Percentiles rank a stretch among this genome's conserved stretches.
Conservation (phyloP, 1,284 basidiomycete genomes). For the Naganishia sp. region DNA sequence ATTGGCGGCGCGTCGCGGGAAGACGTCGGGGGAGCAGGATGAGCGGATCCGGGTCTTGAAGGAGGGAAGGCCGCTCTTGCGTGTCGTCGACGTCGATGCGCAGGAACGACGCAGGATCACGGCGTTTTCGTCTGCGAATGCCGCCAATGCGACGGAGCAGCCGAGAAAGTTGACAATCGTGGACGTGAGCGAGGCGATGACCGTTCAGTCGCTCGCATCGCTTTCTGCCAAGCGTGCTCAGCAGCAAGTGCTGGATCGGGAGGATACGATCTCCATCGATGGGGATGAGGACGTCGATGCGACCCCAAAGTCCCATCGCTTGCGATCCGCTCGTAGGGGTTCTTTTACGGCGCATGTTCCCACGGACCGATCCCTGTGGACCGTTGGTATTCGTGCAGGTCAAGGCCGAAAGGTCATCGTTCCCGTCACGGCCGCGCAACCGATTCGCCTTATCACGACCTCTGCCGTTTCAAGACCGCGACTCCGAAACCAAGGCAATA, state of each 20-base stretch:
- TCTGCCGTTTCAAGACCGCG: background rate
- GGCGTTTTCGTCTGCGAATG: background rate
- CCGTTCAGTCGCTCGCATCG: slow-evolving; percentile 15
- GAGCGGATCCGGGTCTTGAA: slow-evolving; percentile 7
- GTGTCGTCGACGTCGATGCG: slow-evolving; percentile 27
- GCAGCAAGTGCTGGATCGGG: background rate
- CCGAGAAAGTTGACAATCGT: slow-evolving; percentile 8
- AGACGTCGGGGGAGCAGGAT: background rate
- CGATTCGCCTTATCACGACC: slow-evolving; percentile 8
- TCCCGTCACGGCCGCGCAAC: background rate
- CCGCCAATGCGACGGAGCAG: background rate
- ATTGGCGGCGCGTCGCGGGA: slow-evolving; percentile 2
- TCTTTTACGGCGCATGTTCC: background rate
- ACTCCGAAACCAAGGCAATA: background rate
- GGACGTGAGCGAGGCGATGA: slow-evolving; percentile 7
- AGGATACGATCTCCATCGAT: slow-evolving; percentile 10
- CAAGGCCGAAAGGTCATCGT: slow-evolving; percentile 2
- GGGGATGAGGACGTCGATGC: background rate
- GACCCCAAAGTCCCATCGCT: background rate
- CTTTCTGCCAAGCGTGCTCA: slow-evolving; percentile 1
- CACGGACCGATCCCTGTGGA: slow-evolving; percentile 10
- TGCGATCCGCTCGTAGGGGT: background rate
- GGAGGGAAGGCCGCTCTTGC: slow-evolving; percentile 6
- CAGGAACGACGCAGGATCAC: background rate
- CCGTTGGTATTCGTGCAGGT: slow-evolving; percentile 6